phyloP scores from a whole-genome alignment of 2,329 filamentous ascomycete species.

The Annulohypoxylon truncatum region DNA sequence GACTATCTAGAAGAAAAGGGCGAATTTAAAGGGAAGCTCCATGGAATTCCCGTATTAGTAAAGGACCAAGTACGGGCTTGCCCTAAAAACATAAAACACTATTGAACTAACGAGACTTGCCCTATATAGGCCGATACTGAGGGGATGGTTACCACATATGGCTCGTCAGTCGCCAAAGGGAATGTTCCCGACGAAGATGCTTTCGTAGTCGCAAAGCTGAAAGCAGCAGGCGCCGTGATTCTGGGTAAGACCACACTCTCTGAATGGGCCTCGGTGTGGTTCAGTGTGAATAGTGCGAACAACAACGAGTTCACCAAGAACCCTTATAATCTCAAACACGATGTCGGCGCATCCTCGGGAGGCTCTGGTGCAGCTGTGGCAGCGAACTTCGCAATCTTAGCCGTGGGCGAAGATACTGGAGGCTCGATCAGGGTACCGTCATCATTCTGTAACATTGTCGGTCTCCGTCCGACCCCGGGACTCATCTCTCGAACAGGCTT shows the following conservation, averaged over 20 bases:
- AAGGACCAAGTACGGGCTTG: conserved; percentile 36
- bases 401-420: conserved; percentile 41
- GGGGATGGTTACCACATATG: conserved; percentile 40
- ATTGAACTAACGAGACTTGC: not conserved
- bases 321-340: conserved; percentile 38
- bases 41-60: conserved; percentile 40
- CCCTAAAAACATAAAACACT: not conserved
- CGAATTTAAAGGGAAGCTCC: conserved; percentile 36
- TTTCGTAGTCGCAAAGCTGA: conserved; percentile 35
- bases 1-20: conserved; percentile 23
- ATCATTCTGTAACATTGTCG: conserved; percentile 38
- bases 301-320: conserved; percentile 40
- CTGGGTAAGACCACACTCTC: conserved; percentile 42
- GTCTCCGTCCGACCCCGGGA: conserved; percentile 38
- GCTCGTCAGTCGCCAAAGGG: conserved; percentile 22
- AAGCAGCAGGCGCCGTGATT: conserved; percentile 40
- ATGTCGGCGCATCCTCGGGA: conserved; percentile 39
- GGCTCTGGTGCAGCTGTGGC: conserved; percentile 40
- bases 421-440: conserved; percentile 40
- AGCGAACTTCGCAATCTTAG: conserved; percentile 39
- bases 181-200: conserved; percentile 39
- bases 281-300: conserved; percentile 32
- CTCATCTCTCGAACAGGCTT: conserved; percentile 45
- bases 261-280: conserved; percentile 42
- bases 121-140: conserved; percentile 35